Conservation (phyloP, 208 protist genomes). For the Sergeia podlipaevii region DNA sequence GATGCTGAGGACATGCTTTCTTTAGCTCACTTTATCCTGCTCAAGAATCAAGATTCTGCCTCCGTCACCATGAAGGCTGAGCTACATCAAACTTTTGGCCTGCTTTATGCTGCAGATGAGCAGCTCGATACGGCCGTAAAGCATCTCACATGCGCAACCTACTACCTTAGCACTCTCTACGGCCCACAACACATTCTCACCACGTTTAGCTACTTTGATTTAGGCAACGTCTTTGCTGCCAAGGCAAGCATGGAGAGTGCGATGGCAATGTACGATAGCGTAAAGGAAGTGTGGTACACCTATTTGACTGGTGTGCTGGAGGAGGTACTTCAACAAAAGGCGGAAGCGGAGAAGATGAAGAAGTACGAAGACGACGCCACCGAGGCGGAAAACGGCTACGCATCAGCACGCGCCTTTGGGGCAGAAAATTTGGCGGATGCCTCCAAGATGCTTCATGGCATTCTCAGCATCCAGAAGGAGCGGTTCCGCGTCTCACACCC, state of each 20-base stretch:
- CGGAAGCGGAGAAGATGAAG: conserved; percentile 42
- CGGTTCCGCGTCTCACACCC: conserved; percentile 68
- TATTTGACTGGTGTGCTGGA: conserved; percentile 42
- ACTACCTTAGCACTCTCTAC: conserved; percentile 83
- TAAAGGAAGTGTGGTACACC: conserved; percentile 84
- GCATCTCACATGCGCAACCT: conserved; percentile 80
- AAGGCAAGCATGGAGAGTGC: conserved; percentile 82
- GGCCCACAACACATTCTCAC: conserved; percentile 75
- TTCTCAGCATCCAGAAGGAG: conserved; percentile 78
- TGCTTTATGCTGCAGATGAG: conserved; percentile 82
- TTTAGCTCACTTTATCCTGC: conserved; percentile 79
- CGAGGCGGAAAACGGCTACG: conserved; percentile 48
- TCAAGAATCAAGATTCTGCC: conserved; percentile 57
- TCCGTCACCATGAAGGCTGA: conserved; percentile 64
- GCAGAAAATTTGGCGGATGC: conserved; percentile 76
- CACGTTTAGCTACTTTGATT: conserved; percentile 89
- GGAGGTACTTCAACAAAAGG: conserved; percentile 52
- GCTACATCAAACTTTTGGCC: conserved; percentile 86
- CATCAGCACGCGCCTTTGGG: conserved; percentile 63
- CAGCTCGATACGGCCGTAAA: conserved; percentile 79
- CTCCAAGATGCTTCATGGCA: conserved; percentile 85
- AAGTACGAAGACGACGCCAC: conserved; percentile 73
- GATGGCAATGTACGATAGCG: conserved; percentile 84
- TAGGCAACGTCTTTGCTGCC: conserved; percentile 88
- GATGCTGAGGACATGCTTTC: conserved; percentile 88